A percentile compares a stretch with the other conserved stretches of the same genome.
phyloP scores from a whole-genome alignment of 257 asterid species.

The Henckelia pumila region DNA sequence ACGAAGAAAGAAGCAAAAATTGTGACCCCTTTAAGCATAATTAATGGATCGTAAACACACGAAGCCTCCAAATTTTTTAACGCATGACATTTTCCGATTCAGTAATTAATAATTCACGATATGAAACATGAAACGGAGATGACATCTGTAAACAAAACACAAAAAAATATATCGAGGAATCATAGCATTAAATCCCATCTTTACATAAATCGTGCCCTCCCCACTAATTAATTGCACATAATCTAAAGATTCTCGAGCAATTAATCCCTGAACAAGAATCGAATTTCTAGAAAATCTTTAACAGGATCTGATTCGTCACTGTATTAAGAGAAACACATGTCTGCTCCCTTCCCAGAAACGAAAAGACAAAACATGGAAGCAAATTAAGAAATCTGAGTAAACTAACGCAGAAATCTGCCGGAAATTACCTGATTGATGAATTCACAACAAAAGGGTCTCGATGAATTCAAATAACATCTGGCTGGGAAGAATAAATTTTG shows the following conservation, averaged over 20 bases:
- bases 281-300: background rate
- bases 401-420: background rate
- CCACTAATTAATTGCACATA: background rate
- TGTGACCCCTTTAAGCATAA: background rate
- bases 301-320: background rate
- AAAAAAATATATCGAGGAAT: background rate
- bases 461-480: slow-evolving; percentile 7
- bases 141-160: too few relatives aligned
- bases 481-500: background rate
- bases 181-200: background rate
- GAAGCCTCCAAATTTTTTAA: too few relatives aligned
- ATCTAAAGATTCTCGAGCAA: background rate
- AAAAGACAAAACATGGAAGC: background rate
- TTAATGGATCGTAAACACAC: background rate
- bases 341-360: background rate
- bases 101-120: background rate
- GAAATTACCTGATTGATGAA: slow-evolving; percentile 20
- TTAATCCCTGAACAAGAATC: too few relatives aligned
- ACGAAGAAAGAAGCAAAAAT: background rate
- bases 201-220: background rate
- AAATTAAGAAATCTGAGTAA: background rate
- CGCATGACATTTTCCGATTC: background rate
- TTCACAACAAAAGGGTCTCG: background rate
- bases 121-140: too few relatives aligned
- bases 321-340: slow-evolving; percentile 15